Conservation (phyloP, 345 rosid genomes). For the Salix viminalis region DNA sequence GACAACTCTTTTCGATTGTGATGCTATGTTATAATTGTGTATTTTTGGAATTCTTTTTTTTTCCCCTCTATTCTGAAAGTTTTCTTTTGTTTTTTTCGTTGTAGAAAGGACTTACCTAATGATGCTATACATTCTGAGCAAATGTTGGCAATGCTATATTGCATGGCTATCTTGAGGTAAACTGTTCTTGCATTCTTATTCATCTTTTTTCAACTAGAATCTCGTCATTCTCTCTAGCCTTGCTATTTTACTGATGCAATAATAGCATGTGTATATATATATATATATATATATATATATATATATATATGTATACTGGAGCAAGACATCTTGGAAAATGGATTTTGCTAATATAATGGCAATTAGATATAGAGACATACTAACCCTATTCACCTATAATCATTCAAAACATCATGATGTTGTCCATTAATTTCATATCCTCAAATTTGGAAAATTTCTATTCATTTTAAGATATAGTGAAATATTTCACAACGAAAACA, state of each 20-base stretch:
- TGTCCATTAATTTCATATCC: background rate
- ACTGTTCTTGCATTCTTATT: background rate
- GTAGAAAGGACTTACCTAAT: conserved; percentile 40
- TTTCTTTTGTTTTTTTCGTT: background rate
- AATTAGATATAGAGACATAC: background rate
- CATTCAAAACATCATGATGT: background rate
- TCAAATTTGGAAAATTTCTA: background rate
- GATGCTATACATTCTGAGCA: conserved; percentile 62
- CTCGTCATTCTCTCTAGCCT: background rate
- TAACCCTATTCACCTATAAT: background rate
- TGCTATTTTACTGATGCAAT: background rate
- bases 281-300: background rate
- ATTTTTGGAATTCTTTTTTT: background rate
- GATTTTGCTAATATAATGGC: background rate
- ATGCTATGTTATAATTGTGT: background rate
- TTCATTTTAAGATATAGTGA: background rate
- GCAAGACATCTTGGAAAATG: background rate
- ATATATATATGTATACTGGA: background rate
- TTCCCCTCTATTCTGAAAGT: background rate
- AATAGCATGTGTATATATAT: background rate
- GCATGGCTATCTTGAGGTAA: conserved; percentile 88
- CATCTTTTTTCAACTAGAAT: background rate
- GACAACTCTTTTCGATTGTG: background rate
- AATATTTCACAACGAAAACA: background rate
- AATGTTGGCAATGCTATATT: conserved; percentile 69